A percentile compares a stretch with the other conserved stretches of the same genome.
Conservation (phyloP, 371 early-diverging fungal genomes). For the Gilbertella persicaria region DNA sequence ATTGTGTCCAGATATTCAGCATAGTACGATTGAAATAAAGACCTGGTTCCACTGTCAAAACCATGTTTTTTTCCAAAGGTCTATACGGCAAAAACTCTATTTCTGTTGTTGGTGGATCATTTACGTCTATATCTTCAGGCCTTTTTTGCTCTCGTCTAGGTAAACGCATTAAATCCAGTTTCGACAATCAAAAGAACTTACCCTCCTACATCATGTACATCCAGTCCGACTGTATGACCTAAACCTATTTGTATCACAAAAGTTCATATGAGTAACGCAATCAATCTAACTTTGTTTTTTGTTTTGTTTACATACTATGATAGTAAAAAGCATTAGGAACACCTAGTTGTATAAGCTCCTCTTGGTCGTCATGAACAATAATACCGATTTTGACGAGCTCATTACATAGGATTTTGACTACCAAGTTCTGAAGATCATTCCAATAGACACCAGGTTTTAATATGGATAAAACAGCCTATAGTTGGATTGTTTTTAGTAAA, state of each 20-base stretch:
- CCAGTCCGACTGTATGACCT: conserved; percentile 67
- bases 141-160: neutral
- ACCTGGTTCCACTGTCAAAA: conserved; percentile 93
- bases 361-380: conserved; percentile 49
- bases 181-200: too few relatives aligned
- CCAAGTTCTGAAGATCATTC: conserved; percentile 84
- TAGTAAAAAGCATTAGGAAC: conserved; percentile 81
- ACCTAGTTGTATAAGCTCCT: conserved; percentile 60
- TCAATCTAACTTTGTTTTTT: neutral
- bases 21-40: conserved; percentile 62
- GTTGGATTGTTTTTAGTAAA: neutral
- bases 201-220: conserved; percentile 86
- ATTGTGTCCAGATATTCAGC: conserved; percentile 48
- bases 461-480: conserved; percentile 47
- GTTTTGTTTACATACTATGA: conserved; percentile 63
- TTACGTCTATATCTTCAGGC: neutral
- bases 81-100: conserved; percentile 14
- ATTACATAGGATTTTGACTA: conserved; percentile 64
- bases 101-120: neutral
- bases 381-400: conserved; percentile 73
- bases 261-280: neutral
- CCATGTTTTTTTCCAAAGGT: conserved; percentile 76
- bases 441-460: conserved; percentile 78
- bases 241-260: conserved; percentile 15
- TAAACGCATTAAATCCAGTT: too few relatives aligned